Evolutionary conservation across 345 rosid genomes (phyloP).

Genomic region (Stellera chamaejasme): DNA sequence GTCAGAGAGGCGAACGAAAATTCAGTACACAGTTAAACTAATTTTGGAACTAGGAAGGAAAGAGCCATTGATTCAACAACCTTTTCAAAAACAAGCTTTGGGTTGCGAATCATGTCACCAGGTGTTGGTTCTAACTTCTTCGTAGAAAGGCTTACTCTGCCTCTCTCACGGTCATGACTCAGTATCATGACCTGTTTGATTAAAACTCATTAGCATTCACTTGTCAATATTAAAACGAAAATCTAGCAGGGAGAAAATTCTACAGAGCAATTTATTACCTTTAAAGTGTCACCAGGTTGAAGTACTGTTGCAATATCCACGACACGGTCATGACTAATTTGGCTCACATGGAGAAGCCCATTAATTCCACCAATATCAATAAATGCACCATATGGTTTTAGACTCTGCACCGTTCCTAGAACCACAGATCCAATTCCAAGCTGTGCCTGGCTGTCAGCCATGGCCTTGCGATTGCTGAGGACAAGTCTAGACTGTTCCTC

Average conservation of each 20-base stretch:
- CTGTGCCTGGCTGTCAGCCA: slow-evolving; percentile 97
- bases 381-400: slow-evolving; percentile 96
- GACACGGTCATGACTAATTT: slow-evolving; percentile 94
- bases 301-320: slow-evolving; percentile 92
- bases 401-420: slow-evolving; percentile 81
- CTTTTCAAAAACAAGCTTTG: slow-evolving; percentile 97
- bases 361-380: slow-evolving; percentile 94
- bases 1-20: slow-evolving; percentile 12
- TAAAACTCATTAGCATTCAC: no score
- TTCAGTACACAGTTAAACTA: neutral
- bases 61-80: slow-evolving; percentile 18
- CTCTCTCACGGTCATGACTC: slow-evolving; percentile 97
- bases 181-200: slow-evolving; percentile 71
- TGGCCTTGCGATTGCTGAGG: slow-evolving; percentile 94
- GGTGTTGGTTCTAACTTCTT: slow-evolving; percentile 98
- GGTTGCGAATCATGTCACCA: slow-evolving; percentile 97
- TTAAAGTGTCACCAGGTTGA: slow-evolving; percentile 91
- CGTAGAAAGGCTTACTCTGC: slow-evolving; percentile 93
- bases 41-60: neutral
- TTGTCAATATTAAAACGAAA: slow-evolving; percentile 7
- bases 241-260: no score
- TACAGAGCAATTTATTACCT: slow-evolving; percentile 37
- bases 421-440: slow-evolving; percentile 94
- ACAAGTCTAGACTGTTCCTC: slow-evolving; percentile 92
- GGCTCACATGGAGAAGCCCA: slow-evolving; percentile 98